These are phyloP conservation scores for Fusarium secorum DNA, from an alignment of 2,329 filamentous ascomycete genomes.

Conservation along the genomic window DNA sequence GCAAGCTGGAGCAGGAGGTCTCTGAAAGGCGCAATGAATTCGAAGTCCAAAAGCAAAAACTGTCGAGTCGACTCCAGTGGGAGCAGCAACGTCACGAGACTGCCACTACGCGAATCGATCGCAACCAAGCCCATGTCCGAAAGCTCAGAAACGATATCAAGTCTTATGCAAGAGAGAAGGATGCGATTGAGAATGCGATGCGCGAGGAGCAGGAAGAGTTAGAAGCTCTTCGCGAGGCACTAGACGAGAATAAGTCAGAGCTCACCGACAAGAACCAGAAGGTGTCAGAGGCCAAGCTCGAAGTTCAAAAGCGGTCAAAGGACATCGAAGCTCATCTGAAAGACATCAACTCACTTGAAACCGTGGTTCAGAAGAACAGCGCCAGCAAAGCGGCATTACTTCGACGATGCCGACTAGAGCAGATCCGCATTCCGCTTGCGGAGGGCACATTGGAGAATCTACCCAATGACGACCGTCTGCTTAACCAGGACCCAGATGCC, in stretches of 20 bases:
- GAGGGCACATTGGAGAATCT: slow-evolving; percentile 82
- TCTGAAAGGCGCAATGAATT: slow-evolving; percentile 88
- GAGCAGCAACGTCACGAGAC: slow-evolving; percentile 61
- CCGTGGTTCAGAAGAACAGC: slow-evolving; percentile 84
- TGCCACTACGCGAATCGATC: slow-evolving; percentile 73
- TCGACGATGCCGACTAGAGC: slow-evolving; percentile 90
- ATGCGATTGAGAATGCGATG: slow-evolving; percentile 75
- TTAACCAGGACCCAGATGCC: slow-evolving; percentile 80
- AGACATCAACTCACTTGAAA: slow-evolving; percentile 80
- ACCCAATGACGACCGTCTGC: slow-evolving; percentile 83
- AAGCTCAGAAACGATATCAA: slow-evolving; percentile 74
- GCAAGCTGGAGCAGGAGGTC: slow-evolving; percentile 88
- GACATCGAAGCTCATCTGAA: slow-evolving; percentile 79
- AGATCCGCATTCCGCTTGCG: slow-evolving; percentile 83
- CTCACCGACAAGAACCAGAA: slow-evolving; percentile 75
- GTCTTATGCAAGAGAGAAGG: slow-evolving; percentile 75
- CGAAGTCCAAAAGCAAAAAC: slow-evolving; percentile 79
- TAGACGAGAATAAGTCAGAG: slow-evolving; percentile 73
- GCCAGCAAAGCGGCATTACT: slow-evolving; percentile 84
- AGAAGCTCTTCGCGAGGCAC: slow-evolving; percentile 74
- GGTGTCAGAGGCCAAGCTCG: slow-evolving; percentile 78
- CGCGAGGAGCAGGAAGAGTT: slow-evolving; percentile 78
- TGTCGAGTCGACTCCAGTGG: slow-evolving; percentile 70
- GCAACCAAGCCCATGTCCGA: slow-evolving; percentile 71
- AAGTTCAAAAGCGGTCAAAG: slow-evolving; percentile 84